Percentiles rank a stretch among this genome's conserved stretches.
These are phyloP conservation scores for Aspergillus piperis DNA, from an alignment of 2,329 filamentous ascomycete genomes.

Conservation along the genomic window DNA sequence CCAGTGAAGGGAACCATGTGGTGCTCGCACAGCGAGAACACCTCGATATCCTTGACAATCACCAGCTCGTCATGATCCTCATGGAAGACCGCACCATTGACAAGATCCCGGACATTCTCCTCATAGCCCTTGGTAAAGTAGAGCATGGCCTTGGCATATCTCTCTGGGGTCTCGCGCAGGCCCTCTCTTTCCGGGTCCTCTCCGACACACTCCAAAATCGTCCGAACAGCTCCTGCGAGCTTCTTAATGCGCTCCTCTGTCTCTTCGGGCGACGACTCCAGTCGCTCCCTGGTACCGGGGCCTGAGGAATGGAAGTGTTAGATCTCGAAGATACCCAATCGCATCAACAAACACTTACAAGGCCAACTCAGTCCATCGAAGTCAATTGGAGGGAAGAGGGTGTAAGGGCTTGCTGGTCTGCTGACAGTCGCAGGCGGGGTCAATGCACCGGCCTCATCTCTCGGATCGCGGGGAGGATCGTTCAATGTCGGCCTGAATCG, in stretches of 20 bases:
- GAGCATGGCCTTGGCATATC: slow-evolving; percentile 93
- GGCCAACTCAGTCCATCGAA: slow-evolving; percentile 57
- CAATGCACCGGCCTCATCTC: slow-evolving; percentile 53
- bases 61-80: slow-evolving; percentile 97
- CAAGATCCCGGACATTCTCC: slow-evolving; percentile 85
- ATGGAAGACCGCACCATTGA: slow-evolving; percentile 92
- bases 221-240: slow-evolving; percentile 63
- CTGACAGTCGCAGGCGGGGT: slow-evolving; percentile 56
- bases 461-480: slow-evolving; percentile 55
- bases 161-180: slow-evolving; percentile 68
- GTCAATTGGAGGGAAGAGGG: slow-evolving; percentile 52
- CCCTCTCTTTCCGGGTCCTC: slow-evolving; percentile 67
- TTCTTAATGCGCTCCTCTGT: slow-evolving; percentile 60
- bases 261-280: slow-evolving; percentile 60
- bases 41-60: slow-evolving; percentile 95
- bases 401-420: slow-evolving; percentile 53
- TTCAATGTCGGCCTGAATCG: slow-evolving; percentile 37
- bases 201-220: slow-evolving; percentile 66
- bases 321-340: neutral
- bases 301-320: slow-evolving; percentile 30
- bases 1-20: slow-evolving; percentile 95
- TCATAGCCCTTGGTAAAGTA: slow-evolving; percentile 97
- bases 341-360: slow-evolving; percentile 40
- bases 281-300: slow-evolving; percentile 52
- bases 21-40: slow-evolving; percentile 94